A percentile compares a stretch with the other conserved stretches of the same genome.
These are phyloP conservation scores for Adansonia madagascariensis DNA, from an alignment of 441 rosid genomes.

Conservation along the genomic window DNA sequence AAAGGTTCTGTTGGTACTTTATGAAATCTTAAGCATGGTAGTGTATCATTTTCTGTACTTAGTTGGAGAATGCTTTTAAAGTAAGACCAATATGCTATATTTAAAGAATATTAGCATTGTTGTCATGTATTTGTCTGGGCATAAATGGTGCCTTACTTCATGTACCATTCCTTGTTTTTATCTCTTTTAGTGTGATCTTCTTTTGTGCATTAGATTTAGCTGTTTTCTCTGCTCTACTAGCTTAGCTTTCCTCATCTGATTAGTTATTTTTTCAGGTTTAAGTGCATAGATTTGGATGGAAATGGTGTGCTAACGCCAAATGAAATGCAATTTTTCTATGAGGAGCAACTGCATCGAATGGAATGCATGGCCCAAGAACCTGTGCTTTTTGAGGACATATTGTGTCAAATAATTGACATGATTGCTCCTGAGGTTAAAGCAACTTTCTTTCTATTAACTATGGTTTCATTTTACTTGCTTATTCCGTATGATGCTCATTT, in stretches of 20 bases:
- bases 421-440: constrained; percentile 57
- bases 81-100: neutral
- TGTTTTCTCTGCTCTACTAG: neutral
- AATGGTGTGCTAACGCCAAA: no score
- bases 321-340: constrained; percentile 29
- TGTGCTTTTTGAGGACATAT: constrained; percentile 59
- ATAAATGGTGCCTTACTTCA: neutral
- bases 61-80: neutral
- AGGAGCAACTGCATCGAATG: constrained; percentile 77
- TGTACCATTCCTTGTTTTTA: neutral
- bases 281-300: constrained; percentile 43
- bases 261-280: constrained; percentile 49
- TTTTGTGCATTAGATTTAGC: neutral
- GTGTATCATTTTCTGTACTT: neutral
- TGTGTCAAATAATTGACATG: constrained; percentile 73
- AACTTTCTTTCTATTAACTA: constrained; percentile 7
- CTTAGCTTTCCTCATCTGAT: constrained; percentile 3
- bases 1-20: neutral
- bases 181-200: neutral
- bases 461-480: neutral
- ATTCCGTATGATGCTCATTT: constrained; percentile 3
- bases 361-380: constrained; percentile 67
- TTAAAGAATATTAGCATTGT: neutral
- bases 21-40: constrained; percentile 4
- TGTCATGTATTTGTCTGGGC: neutral